A percentile compares a stretch with the other conserved stretches of the same genome.
Evolutionary conservation across 2,329 filamentous ascomycete species (phyloP).

Genomic region (Diaporthe helianthi): DNA sequence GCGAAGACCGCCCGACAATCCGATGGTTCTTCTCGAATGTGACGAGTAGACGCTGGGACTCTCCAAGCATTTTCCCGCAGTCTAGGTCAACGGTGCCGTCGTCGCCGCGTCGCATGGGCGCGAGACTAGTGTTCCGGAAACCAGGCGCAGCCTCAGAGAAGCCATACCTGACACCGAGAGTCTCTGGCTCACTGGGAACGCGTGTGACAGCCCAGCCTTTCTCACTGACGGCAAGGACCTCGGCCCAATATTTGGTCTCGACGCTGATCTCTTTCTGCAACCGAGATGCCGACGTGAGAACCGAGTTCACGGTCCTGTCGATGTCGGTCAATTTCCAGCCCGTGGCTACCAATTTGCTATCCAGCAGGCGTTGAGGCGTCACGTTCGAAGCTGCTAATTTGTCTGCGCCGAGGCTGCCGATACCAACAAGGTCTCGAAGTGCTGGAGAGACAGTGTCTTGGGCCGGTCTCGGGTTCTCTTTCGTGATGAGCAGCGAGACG

Average conservation of each 20-base stretch:
- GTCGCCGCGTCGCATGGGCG: slow-evolving; percentile 75
- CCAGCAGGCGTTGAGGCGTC: slow-evolving; percentile 60
- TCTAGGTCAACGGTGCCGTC: slow-evolving; percentile 81
- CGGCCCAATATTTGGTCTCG: slow-evolving; percentile 89
- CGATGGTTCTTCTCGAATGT: slow-evolving; percentile 65
- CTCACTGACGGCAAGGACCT: slow-evolving; percentile 80
- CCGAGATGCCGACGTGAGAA: slow-evolving; percentile 74
- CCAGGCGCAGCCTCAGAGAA: slow-evolving; percentile 73
- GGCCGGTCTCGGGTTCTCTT: slow-evolving; percentile 75
- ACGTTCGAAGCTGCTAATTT: slow-evolving; percentile 67
- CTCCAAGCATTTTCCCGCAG: slow-evolving; percentile 58
- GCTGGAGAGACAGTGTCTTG: slow-evolving; percentile 72
- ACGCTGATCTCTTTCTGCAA: slow-evolving; percentile 78
- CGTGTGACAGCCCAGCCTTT: slow-evolving; percentile 87
- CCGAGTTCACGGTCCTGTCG: slow-evolving; percentile 74
- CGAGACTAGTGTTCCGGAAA: slow-evolving; percentile 76
- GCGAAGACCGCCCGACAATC: slow-evolving; percentile 63
- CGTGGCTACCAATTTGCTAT: slow-evolving; percentile 63
- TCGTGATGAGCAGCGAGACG: slow-evolving; percentile 83
- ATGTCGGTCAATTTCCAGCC: slow-evolving; percentile 84
- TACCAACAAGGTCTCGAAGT: slow-evolving; percentile 74
- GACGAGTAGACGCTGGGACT: slow-evolving; percentile 70
- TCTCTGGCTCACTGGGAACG: slow-evolving; percentile 74
- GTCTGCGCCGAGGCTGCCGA: slow-evolving; percentile 76
- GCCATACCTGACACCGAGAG: slow-evolving; percentile 86